phyloP scores from a whole-genome alignment of 1,284 basidiomycete genomes.

The Peniophora sp. region DNA sequence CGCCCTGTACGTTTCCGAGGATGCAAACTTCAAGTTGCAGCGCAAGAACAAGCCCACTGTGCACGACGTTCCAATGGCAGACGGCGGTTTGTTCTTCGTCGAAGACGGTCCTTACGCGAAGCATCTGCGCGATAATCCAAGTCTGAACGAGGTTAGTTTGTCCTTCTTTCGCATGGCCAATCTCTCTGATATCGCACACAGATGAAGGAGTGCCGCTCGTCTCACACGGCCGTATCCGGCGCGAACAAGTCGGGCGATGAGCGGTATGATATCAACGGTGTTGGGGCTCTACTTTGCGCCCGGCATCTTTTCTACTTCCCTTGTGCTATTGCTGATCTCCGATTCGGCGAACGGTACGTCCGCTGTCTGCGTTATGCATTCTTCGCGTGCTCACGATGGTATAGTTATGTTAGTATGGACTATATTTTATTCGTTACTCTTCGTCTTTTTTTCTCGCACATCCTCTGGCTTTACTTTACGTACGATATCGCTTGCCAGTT shows the following conservation, averaged over 20 bases:
- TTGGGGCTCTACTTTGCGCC: conserved; percentile 10
- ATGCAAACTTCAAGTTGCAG: conserved; percentile 7
- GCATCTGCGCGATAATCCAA: not conserved
- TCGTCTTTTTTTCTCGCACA: not conserved
- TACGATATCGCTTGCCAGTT: conserved; percentile 23
- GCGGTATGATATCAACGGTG: conserved; percentile 6
- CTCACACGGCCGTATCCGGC: conserved; percentile 3
- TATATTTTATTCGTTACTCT: conserved; percentile 14
- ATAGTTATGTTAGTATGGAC: conserved; percentile 21
- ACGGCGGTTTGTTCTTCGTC: conserved; percentile 2
- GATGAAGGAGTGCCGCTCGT: conserved; percentile 2
- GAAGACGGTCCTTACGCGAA: not conserved
- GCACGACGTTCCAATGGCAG: not conserved
- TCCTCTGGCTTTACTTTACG: conserved; percentile 10
- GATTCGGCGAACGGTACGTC: conserved; percentile 16
- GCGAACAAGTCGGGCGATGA: conserved; percentile 3
- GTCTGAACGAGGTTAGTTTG: conserved; percentile 1
- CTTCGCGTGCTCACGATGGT: not conserved
- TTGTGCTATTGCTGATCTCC: conserved; percentile 12
- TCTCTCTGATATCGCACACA: not conserved
- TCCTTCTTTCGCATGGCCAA: not conserved
- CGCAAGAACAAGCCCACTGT: not conserved
- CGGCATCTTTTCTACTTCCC: conserved; percentile 12
- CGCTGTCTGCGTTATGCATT: not conserved
- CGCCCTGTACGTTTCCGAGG: conserved; percentile 6